Base-by-base conservation (phyloP, 805 yeast genomes). In the Monosporozyma servazzii region DNA sequence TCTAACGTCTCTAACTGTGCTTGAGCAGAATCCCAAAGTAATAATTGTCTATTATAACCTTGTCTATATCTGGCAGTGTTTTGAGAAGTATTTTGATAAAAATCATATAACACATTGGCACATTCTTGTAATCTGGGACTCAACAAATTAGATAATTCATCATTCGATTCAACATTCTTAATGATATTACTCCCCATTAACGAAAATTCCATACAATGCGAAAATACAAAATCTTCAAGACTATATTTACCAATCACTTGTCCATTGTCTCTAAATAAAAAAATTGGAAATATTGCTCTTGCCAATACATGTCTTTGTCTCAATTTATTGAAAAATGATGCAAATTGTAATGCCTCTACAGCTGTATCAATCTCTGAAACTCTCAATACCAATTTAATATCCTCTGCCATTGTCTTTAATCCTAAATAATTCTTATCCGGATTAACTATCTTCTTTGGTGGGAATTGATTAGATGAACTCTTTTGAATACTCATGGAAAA, bases 21-120 rank as follows among this genome's bases (percentile, higher is more conserved):
- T 61, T 91, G 97, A 31, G 87, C 69, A 1, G 88, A 75, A 66
- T 91, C 97, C 85, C 91, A 87, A 2, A 75, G 56, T 45, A 76
- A 59, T 51, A 81, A 61, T 60, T 76, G 71, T 60, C 82, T 72
- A 55, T 82, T 71, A 59, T 84, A 69, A 55, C 84, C 78, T 63
- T 88, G 96, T 55, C 96, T 79, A 61, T 88, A 89, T 51, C 96
- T 75, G 48, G 95, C 80, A 36, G 88, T 81, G 60, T 91, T 91
- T 64, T 82, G 84, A 5, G 80, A 72, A 17, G 69, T 58, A 10
- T 71, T 69, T 49, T 75, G 72, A 23, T 75, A 61, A 71, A 71
- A 67, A 58, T 76, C 72, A 63, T 71, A 62, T 58, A 73, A 63
- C 21, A 75, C 76, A 40, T 72, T 62, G 59, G 80, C 75, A 40